Base-by-base conservation (phyloP, 139 green algal species). In the Coelastrella sp. region DNA sequence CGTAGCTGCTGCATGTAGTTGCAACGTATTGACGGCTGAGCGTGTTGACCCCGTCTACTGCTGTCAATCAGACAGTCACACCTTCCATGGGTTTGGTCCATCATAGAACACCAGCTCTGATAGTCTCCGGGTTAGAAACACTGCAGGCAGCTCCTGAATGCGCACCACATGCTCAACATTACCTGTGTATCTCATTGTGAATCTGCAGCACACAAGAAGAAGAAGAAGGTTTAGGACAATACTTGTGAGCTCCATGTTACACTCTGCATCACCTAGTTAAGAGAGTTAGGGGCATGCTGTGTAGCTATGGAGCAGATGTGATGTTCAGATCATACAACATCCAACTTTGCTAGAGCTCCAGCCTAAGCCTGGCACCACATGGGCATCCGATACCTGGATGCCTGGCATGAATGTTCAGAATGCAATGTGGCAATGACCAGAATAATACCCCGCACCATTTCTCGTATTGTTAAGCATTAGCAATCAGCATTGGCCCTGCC, bases 131-230 rank as follows among this genome's bases (percentile, higher is more conserved):
- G 14, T 83, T 20, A 91, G 32, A 32, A 91, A 91, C 61, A 91
- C 87, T 20, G 87, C 87, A 54, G 87, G 87, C 87, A 91, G 77
- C 87, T 91, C 87, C 78, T 91, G 87, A 17, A 86, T 91, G 77
- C 87, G 77, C 77, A 80, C 71, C 4, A 65, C 60, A 80, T 91
- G 59, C 8, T 73, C 77, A 17, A 57, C 17, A 6, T n/a, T 59
- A 64, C 78, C 78, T 11, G 0, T 87, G 77, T 86, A 81, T 7
- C n/a, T 58, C 19, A 87, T n/a, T 16, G 77, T 82, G 56, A 80
- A 80, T 47, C 54, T 89, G 68, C 61, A 14, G 14, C 61, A 71
- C 61, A 71, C 61, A 71, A 19, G 10, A n/a, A 56, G 32, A n/a
- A 56, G 19, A n/a, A n/a, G n/a, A n/a, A n/a, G n/a, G n/a, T n/a